Base-by-base conservation (phyloP, 176 grass and related monocot genomes). In the Juncus effusus region DNA sequence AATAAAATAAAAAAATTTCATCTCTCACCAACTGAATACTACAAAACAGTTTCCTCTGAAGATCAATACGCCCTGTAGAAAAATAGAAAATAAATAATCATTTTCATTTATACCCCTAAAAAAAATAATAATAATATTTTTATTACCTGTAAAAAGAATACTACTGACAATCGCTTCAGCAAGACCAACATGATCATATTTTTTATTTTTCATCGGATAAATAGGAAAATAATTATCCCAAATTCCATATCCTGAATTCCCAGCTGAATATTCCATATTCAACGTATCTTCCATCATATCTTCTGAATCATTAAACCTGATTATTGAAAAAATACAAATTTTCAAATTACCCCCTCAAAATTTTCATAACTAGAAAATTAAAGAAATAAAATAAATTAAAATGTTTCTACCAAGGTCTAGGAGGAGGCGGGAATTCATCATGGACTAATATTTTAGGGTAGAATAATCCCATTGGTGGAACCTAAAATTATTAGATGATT, bases 381-480 rank as follows among this genome's bases (percentile, higher is more conserved):
- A 7, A 35, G 3, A 4, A 2, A 67, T 28, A 28, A 28, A 28
- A 28, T 28, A n/a, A 16, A 3, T 63, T 11, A 37, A 56, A 12
- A 73, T 70, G 60, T 28, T 80, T 77, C 91, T 67, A 96, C 93
- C 93, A 96, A 77, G 80, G 60, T 62, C 88, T 84, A 57, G 93
- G 85, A 79, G 93, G 85, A 64, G 85, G 82, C 38, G 82, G 88
- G 75, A 74, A 89, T 54, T 96, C 93, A 75, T 96, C 93, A 61
- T 85, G 82, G 72, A 78, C 75, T 81, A 96, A 83, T 77, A 96
- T 75, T 77, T 83, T 74, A 6, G 93, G 93, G 57, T 89, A 96
- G 74, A 96, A 82, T 79, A 96, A 85, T 6, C 93, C 93, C 93
- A 96, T 96, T 64, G 93, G 85, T 77, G 93, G 87, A 76, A 96